Base-by-base conservation (phyloP, 192 early-diverging fungal species). In the Umbelopsis ramanniana region DNA sequence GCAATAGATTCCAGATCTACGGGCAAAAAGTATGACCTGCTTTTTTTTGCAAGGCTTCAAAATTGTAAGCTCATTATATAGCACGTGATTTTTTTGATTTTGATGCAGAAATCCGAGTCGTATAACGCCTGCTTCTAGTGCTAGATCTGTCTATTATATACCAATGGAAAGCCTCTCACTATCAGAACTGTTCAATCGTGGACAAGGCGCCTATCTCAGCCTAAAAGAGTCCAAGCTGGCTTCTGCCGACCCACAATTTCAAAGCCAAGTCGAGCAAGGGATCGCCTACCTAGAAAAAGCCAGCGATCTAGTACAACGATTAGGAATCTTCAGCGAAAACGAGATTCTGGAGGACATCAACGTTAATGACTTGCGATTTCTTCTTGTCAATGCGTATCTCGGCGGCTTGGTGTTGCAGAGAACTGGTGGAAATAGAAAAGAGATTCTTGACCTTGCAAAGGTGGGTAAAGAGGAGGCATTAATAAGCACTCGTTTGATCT, bases 341-440 rank as follows among this genome's bases (percentile, higher is more conserved):
- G 97, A 98, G 73, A 86, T 87, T 19, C 69, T 93, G 53, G 94
- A 98, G 7, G 97, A 98, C 78, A 89, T 97, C 37, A 90, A 89
- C 47, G 92, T 94, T 8, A 81, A 83, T 22, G 93, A 96, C 77
- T 83, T 98, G 23, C 82, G 86, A 38, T 91, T 88, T 60, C 66
- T 93, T 7, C 71, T 90, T 17, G 79, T 83, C 10, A 79, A 89
- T 38, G 80, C 85, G 46, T 90, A 89, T 72, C 73, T 87, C 11
- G 92, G 85, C 10, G 80, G 89, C 46, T 37, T 90, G 0, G 74
- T 79, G 14, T 48, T 81, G 5, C 90, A 89, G 69, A 60, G 70
- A 55, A 77, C 74, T 3, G 68, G 70, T 19, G 75, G 52, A 9
- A 80, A 87, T 77, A 83, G 89, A 19, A 54, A 74, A 3, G 40